Percentiles rank a stretch among this genome's conserved stretches.
Evolutionary conservation across 2,329 filamentous ascomycete genomes (phyloP).

Genomic region (Stylonectria norvegica): DNA sequence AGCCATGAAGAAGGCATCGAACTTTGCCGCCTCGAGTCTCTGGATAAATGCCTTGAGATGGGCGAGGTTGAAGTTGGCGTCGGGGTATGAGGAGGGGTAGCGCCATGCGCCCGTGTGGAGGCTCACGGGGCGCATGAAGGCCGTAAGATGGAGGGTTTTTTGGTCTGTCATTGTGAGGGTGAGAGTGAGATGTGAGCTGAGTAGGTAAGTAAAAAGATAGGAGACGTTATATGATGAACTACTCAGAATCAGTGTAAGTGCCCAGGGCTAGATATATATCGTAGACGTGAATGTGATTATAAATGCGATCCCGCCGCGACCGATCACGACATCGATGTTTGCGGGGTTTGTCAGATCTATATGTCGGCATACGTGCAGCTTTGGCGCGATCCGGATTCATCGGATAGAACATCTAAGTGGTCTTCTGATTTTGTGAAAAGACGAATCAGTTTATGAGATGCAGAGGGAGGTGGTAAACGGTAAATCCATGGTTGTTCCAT

Average conservation of each 20-base stretch:
- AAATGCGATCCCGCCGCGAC: too few species aligned
- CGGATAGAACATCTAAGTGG: too few species aligned
- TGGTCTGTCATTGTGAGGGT: conserved; percentile 14
- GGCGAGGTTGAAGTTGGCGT: conserved; percentile 56
- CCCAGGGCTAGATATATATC: conserved; percentile 1
- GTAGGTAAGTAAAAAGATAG: neutral
- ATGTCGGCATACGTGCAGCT: too few species aligned
- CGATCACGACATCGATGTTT: conserved; percentile 17
- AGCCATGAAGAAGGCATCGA: conserved; percentile 56
- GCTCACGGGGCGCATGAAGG: conserved; percentile 57
- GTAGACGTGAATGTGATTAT: conserved; percentile 8
- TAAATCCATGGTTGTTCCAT: too few species aligned
- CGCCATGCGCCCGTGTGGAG: conserved; percentile 56
- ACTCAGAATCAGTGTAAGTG: too few species aligned
- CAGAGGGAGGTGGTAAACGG: too few species aligned
- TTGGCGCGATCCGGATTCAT: too few species aligned
- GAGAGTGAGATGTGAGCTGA: neutral
- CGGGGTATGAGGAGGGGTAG: conserved; percentile 51
- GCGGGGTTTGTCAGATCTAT: too few species aligned
- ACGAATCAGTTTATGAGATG: too few species aligned
- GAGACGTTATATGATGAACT: neutral
- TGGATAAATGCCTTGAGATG: conserved; percentile 53
- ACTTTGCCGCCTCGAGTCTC: conserved; percentile 51
- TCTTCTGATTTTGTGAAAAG: too few species aligned
- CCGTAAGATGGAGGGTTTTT: conserved; percentile 50